phyloP scores from a whole-genome alignment of 75 land plant genomes.

The Pinus taeda region DNA sequence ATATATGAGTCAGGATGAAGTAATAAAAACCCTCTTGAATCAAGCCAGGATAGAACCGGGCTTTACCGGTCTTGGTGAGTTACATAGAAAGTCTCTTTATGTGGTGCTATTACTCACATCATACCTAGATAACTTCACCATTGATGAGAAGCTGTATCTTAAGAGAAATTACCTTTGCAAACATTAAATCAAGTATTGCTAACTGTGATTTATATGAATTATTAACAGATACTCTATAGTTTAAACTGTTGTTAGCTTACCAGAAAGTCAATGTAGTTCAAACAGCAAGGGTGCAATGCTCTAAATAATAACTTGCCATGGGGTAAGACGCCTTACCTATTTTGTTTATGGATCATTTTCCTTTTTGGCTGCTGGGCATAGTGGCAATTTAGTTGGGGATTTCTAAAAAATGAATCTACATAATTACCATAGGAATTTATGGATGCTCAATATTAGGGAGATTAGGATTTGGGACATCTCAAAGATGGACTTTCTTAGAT shows the following conservation, averaged over 20 bases:
- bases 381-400: neutral
- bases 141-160: no score
- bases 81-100: neutral
- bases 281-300: neutral
- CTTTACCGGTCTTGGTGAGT: constrained; percentile 70
- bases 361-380: neutral
- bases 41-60: constrained; percentile 86
- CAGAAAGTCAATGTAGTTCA: no score
- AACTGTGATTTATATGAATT: neutral
- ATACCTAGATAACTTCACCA: no score
- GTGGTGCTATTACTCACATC: neutral
- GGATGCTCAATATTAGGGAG: no score
- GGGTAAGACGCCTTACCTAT: neutral
- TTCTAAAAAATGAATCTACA: no score
- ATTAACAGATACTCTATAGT: neutral
- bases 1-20: constrained; percentile 77
- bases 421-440: no score
- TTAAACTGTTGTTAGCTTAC: neutral
- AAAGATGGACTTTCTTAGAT: no score
- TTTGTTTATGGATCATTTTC: neutral
- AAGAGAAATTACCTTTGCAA: no score
- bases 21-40: constrained; percentile 63
- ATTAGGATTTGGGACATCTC: no score
- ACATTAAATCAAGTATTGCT: neutral
- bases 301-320: neutral